Evolutionary conservation across 1,284 basidiomycete genomes (phyloP), one percentile per base, ranked within the genome.

Genomic region (Abortiporus biennis): DNA sequence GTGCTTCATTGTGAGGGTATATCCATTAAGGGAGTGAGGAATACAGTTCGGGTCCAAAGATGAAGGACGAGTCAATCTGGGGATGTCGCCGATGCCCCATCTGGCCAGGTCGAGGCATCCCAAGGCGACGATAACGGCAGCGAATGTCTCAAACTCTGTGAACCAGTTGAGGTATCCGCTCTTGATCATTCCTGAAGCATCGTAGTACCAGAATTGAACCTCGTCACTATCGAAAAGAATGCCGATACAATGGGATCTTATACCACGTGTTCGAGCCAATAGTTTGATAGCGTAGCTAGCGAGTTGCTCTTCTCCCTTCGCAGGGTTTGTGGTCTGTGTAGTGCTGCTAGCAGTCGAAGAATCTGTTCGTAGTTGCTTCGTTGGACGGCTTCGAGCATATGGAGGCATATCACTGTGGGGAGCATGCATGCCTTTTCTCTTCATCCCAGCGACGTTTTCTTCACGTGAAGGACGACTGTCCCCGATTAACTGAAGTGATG

Each of bases 141-240:
- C 36, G n/a, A 43, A 23, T 19, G 35, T 46, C 20, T 34, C 41
- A 12, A 46, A 39, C n/a, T 46, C 30, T 4, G 21, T 17, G n/a
- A 43, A 29, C 16, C 42, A 15, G 4, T 23, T 29, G 4, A 43
- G 3, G 6, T n/a, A 15, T 6, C 31, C 21, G 13, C 12, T 3
- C 3, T 11, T 5, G 17, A 43, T 27, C 5, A 43, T 25, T 6
- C 42, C 45, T 6, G 34, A 22, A 4, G 45, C 41, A 27, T 46
- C 45, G 23, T 38, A 39, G 37, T 35, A 43, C 35, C 36, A 45
- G 12, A 34, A 34, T 23, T 22, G 13, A 8, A 29, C 9, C 27
- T n/a, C 9, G n/a, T 29, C 9, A 29, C 27, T n/a, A 29, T 29
- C 36, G 20, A 37, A 5, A 6, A 20, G 15, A 15, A 13, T 13